These are phyloP conservation scores for Lasiodiplodia sp. DNA, from an alignment of 2,329 filamentous ascomycete genomes.

Conservation along the genomic window DNA sequence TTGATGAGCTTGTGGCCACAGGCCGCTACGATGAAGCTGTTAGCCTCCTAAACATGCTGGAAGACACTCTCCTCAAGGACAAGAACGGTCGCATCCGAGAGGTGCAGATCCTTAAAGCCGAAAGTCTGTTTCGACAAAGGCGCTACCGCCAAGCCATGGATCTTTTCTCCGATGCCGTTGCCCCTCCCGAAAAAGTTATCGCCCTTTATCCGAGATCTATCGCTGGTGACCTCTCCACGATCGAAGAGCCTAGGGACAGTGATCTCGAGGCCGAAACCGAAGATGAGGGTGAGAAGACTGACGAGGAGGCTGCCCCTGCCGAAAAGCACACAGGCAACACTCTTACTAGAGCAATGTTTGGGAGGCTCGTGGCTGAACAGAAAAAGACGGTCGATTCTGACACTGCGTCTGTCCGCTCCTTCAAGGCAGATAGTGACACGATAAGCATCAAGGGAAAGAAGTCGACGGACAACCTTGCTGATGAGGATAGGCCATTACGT, in stretches of 20 bases:
- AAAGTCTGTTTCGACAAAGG: conserved; percentile 79
- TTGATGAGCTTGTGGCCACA: conserved; percentile 78
- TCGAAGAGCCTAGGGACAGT: conserved; percentile 59
- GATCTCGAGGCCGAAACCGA: conserved; percentile 43
- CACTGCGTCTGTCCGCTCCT: conserved; percentile 66
- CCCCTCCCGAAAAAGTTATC: conserved; percentile 88
- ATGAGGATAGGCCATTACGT: conserved; percentile 56
- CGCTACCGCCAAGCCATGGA: conserved; percentile 89
- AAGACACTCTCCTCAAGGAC: conserved; percentile 86
- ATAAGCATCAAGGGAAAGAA: conserved; percentile 59
- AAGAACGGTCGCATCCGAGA: conserved; percentile 83
- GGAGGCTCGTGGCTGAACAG: conserved; percentile 54
- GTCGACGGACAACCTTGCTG: conserved; percentile 48
- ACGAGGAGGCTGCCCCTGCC: conserved; percentile 31
- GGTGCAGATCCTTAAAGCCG: conserved; percentile 91
- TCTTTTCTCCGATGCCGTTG: conserved; percentile 87
- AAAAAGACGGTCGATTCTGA: conserved; percentile 57
- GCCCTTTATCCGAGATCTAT: conserved; percentile 83
- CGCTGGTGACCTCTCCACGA: conserved; percentile 77
- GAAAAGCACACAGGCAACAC: conserved; percentile 34
- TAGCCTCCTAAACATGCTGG: conserved; percentile 85
- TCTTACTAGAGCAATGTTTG: conserved; percentile 51
- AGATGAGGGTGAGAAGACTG: conserved; percentile 32
- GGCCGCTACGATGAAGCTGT: conserved; percentile 88
- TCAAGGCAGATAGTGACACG: conserved; percentile 63